Conservation (phyloP, 768 basidiomycete genomes). For the Leccinum aurantiacum region DNA sequence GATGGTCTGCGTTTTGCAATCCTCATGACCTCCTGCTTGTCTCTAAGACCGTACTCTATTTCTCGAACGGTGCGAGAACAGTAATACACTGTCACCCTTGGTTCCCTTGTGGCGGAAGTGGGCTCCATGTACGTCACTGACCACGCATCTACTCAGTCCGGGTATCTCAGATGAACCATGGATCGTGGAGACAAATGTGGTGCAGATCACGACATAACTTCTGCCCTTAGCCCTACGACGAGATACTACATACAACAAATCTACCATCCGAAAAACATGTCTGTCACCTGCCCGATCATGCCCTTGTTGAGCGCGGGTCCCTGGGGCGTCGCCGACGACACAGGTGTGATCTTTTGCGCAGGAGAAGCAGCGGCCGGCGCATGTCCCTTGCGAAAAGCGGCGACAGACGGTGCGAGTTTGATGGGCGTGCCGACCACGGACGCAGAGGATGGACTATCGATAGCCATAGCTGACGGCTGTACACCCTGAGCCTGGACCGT, state of each 20-base stretch:
- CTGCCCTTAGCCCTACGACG: neutral
- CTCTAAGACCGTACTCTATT: no score
- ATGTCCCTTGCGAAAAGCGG: conserved; percentile 64
- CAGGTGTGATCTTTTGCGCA: conserved; percentile 24
- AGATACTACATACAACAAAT: neutral
- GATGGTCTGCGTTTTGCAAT: neutral
- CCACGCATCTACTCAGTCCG: neutral
- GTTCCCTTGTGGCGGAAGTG: neutral
- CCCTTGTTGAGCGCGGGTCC: conserved; percentile 50
- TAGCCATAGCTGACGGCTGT: conserved; percentile 44
- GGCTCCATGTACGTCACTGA: neutral
- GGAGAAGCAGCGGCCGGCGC: conserved; percentile 18
- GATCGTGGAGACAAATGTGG: neutral
- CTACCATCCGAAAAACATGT: conserved; percentile 84
- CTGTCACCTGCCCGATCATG: conserved; percentile 71
- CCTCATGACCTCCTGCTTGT: neutral
- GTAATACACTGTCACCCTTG: neutral
- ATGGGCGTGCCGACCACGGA: conserved; percentile 68
- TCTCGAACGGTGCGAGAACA: neutral
- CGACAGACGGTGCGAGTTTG: conserved; percentile 66
- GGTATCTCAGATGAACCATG: neutral
- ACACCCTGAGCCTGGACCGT: conserved; percentile 11
- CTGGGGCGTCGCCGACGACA: conserved; percentile 13
- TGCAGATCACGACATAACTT: neutral
- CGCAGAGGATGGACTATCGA: conserved; percentile 42